Base-by-base conservation (phyloP, 345 rosid genomes). In the Psidium guajava region DNA sequence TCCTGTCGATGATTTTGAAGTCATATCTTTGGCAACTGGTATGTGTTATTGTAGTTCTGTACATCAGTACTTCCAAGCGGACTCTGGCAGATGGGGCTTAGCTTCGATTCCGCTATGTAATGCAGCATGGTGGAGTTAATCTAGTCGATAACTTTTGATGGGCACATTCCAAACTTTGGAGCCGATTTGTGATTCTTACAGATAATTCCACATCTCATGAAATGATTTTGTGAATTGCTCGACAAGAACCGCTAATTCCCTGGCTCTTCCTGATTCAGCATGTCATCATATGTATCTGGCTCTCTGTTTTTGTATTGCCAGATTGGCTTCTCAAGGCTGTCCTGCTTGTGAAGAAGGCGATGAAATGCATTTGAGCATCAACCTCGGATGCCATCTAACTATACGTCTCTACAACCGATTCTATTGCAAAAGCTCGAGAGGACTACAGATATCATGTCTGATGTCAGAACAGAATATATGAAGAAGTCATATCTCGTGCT, bases 51-150 rank as follows among this genome's bases (percentile, higher is more conserved):
- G 94, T 96, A 97, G 98, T 95, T 88, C 95, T 97, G 64, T 95
- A 95, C 87, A 97, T 97, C 86, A 95, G 98, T 83, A 97, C 98
- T 12, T 90, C 98, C 21, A 95, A 93, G 91, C 88, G 92, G 91
- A 90, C 97, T 77, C 87, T 93, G 24, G 98, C 95, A 3, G 98
- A 97, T 49, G 98, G 98, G 44, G 95, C 94, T 9, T 93, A 92
- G 86, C 64, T 28, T 44, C 11, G 85, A 24, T 25, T 9, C n/a
- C 57, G 77, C 36, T 8, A 15, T 59, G 18, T 21, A 42, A 18
- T 54, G 50, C 25, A 40, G 25, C 49, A 16, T 75, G 82, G 82
- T 75, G 49, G 42, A 6, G 42, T 36, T 75, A 36, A 36, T 15
- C 51, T 40, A 75, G 27, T 64, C 77, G 25, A n/a, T 4, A 18